Base-by-base conservation (phyloP, 192 early-diverging fungal species). In the Lobulomyces angularis region DNA sequence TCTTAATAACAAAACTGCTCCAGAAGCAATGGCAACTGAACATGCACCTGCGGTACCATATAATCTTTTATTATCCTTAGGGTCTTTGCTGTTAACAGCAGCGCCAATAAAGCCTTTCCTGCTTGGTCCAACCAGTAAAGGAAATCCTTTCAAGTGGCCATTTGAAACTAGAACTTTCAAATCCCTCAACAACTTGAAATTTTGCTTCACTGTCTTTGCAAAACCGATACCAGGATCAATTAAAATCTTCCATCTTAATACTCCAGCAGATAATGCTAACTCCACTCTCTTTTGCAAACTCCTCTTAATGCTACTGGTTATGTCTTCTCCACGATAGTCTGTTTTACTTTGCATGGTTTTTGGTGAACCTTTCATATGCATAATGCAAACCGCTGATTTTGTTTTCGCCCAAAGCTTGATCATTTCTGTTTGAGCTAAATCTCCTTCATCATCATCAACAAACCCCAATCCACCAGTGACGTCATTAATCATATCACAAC, bases 211-310 rank as follows among this genome's bases (percentile, higher is more conserved):
- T 5, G 80, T 79, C 62, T 98, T 98, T 23, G 92, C 89, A 67
- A 98, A 98, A 1, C 95, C 95, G 44, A 98, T 75, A 18, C 95
- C 95, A 8, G 95, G 95, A 48, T 98, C 95, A 2, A 93, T 58
- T 47, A 92, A 83, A 19, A 98, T 87, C 59, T 97, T 97, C 95
- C 95, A 98, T 8, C 90, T 69, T 30, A 76, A 67, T 3, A 98
- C 76, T 34, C 94, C 94, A 1, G 69, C 64, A n/a, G 61, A 51
- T 16, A 92, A 59, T 1, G 91, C 88, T 14, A 53, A 58, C 34
- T 77, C 53, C 16, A 91, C 71, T 6, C 70, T 59, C 41, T 62
- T 59, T 17, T 65, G 59, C n/a, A 98, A 67, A 49, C 79, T 80
- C 5, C 56, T 50, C 29, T 72, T 66, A 27, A 92, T 76, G 41